Conservation (phyloP, 345 rosid genomes). For the Anastatica hierochuntica region DNA sequence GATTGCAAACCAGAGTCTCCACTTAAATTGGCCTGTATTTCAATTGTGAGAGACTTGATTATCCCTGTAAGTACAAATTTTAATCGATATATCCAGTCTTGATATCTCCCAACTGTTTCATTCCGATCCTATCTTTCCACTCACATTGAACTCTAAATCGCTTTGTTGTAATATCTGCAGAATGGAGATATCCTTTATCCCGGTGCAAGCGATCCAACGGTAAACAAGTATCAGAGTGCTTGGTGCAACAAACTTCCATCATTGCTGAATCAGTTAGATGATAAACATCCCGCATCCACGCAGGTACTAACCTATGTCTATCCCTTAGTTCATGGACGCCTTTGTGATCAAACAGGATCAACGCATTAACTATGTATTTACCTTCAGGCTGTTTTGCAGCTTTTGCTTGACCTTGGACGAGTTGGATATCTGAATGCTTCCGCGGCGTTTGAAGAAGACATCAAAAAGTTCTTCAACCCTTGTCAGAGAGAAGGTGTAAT, state of each 20-base stretch:
- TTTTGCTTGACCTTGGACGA: slow-evolving; percentile 51
- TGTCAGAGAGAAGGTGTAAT: slow-evolving; percentile 40
- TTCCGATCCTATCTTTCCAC: too few species aligned
- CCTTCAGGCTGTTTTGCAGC: slow-evolving; percentile 53
- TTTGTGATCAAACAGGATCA: too few species aligned
- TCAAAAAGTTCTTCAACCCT: slow-evolving; percentile 47
- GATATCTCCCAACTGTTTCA: too few species aligned
- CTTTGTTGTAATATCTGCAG: slow-evolving; percentile 28
- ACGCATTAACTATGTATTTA: too few species aligned
- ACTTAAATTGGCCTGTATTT: slow-evolving; percentile 56
- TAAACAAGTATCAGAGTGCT: slow-evolving; percentile 36
- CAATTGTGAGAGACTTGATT: slow-evolving; percentile 48
- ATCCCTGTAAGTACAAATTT: slow-evolving; percentile 51
- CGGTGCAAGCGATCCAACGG: slow-evolving; percentile 37
- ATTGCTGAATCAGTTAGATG: slow-evolving; percentile 51
- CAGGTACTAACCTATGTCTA: slow-evolving; percentile 36
- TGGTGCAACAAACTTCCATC: slow-evolving; percentile 74
- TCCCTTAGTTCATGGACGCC: slow-evolving; percentile 7
- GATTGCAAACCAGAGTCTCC: slow-evolving; percentile 53
- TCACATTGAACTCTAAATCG: background rate
- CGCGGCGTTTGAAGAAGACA: slow-evolving; percentile 42
- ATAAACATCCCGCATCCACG: slow-evolving; percentile 43
- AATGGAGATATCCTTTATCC: slow-evolving; percentile 28
- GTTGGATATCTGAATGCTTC: slow-evolving; percentile 33
- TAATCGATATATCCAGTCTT: background rate